These are phyloP conservation scores for Boletus barrowsii DNA, from an alignment of 768 basidiomycete genomes.

Conservation along the genomic window DNA sequence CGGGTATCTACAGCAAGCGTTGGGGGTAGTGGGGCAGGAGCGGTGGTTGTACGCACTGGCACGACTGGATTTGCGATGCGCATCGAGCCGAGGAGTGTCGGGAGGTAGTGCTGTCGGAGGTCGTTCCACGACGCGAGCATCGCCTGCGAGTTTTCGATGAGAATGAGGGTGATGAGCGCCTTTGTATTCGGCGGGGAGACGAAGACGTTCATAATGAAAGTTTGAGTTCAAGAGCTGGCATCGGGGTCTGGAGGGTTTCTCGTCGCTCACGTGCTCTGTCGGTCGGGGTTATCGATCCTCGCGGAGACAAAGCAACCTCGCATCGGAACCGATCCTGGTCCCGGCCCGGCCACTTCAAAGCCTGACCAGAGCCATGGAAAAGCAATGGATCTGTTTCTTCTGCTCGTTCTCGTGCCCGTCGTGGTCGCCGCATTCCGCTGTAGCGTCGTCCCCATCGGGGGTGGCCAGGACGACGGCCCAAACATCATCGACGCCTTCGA, in stretches of 20 bases:
- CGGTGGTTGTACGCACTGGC: constrained; percentile 35
- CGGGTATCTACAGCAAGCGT: constrained; percentile 26
- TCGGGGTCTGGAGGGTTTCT: constrained; percentile 4
- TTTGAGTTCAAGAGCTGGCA: constrained; percentile 2
- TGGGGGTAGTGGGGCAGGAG: not conserved
- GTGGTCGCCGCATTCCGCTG: constrained; percentile 9
- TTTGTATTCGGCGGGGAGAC: constrained; percentile 11
- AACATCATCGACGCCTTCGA: constrained; percentile 34
- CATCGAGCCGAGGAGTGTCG: constrained; percentile 41
- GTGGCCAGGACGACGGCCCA: constrained; percentile 36
- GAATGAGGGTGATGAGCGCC: constrained; percentile 39
- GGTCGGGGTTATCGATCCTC: constrained; percentile 21
- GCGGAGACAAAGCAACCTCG: constrained; percentile 4
- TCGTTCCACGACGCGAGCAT: constrained; percentile 47
- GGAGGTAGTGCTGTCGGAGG: constrained; percentile 46
- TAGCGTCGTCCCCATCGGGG: constrained; percentile 30
- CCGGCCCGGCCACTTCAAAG: not conserved
- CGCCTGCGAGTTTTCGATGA: constrained; percentile 54
- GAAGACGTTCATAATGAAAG: constrained; percentile 21
- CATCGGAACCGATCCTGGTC: not conserved
- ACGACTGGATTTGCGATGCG: constrained; percentile 36
- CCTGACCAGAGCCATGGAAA: too few relatives aligned
- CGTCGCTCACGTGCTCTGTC: constrained; percentile 13
- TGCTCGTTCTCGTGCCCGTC: constrained; percentile 1
- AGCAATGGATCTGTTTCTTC: not conserved